These are phyloP conservation scores for Pelargonium australe DNA, from an alignment of 441 rosid species.

Conservation along the genomic window DNA sequence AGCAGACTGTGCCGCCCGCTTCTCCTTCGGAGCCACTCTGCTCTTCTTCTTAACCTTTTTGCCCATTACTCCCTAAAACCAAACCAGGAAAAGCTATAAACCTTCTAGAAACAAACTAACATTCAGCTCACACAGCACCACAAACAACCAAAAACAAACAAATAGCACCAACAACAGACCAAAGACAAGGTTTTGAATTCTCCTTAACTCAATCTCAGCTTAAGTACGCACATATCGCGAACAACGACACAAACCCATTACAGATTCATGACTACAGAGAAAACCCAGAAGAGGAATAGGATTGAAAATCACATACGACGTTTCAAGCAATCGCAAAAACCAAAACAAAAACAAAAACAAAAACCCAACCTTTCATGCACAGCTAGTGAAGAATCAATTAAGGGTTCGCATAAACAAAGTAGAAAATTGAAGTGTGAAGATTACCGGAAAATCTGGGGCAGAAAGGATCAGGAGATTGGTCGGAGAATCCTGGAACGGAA, in stretches of 20 bases:
- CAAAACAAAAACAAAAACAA: neutral
- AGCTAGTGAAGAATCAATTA: neutral
- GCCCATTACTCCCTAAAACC: conserved; percentile 61
- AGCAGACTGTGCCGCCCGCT: conserved; percentile 29
- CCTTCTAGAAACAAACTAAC: conserved; percentile 14
- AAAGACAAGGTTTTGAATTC: conserved; percentile 3
- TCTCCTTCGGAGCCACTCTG: conserved; percentile 43
- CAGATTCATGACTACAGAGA: conserved; percentile 7
- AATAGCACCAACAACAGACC: conserved; percentile 13
- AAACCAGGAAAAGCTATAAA: conserved; percentile 19
- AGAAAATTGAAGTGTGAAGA: neutral
- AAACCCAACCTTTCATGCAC: neutral
- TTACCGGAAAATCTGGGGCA: neutral
- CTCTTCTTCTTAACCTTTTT: conserved; percentile 73
- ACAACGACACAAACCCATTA: neutral
- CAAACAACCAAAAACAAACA: neutral
- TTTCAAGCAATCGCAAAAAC: conserved; percentile 6
- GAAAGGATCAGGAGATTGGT: neutral
- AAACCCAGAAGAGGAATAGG: conserved; percentile 22
- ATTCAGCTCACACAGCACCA: conserved; percentile 10
- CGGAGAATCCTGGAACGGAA: neutral
- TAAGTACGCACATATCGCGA: no score
- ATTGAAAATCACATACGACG: conserved; percentile 1
- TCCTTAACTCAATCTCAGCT: neutral
- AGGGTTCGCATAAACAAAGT: neutral